Evolutionary conservation across 176 grass and related monocot species (phyloP).

Genomic region (Cymbopogon citratus): DNA sequence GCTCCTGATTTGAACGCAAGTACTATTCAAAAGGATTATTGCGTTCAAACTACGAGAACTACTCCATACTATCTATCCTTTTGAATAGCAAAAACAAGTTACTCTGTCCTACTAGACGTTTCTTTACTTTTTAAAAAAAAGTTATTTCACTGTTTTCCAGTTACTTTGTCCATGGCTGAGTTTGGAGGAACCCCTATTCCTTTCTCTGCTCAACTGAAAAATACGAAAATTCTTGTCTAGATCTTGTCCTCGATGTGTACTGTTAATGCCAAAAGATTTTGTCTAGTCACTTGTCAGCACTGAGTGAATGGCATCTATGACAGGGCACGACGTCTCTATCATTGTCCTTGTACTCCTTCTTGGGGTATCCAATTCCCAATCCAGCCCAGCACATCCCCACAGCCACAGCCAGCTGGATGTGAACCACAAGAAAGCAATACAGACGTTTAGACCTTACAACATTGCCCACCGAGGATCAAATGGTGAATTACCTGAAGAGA

Average conservation of each 20-base stretch:
- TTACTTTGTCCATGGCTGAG: background rate
- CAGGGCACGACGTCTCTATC: conserved; percentile 31
- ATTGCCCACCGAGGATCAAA: conserved; percentile 59
- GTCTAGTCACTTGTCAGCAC: background rate
- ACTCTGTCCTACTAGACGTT: background rate
- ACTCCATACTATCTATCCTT: background rate
- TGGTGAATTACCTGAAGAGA: conserved; percentile 65
- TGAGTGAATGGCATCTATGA: conserved; percentile 11
- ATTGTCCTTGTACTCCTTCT: conserved; percentile 25
- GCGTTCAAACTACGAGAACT: no score
- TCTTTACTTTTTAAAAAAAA: background rate
- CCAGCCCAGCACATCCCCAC: background rate
- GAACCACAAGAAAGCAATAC: conserved; percentile 40
- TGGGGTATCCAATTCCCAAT: conserved; percentile 15
- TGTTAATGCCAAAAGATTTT: background rate
- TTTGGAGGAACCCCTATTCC: background rate
- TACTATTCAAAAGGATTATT: no score
- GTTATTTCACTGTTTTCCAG: background rate
- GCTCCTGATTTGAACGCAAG: no score
- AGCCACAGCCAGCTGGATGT: conserved; percentile 11
- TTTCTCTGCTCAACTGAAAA: background rate
- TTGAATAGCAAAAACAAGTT: background rate
- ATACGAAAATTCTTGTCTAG: background rate
- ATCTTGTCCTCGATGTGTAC: no score
- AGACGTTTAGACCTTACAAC: conserved; percentile 58